Evolutionary conservation across 2,329 filamentous ascomycete genomes (phyloP).

Genomic region (Verticillium tricorpus): DNA sequence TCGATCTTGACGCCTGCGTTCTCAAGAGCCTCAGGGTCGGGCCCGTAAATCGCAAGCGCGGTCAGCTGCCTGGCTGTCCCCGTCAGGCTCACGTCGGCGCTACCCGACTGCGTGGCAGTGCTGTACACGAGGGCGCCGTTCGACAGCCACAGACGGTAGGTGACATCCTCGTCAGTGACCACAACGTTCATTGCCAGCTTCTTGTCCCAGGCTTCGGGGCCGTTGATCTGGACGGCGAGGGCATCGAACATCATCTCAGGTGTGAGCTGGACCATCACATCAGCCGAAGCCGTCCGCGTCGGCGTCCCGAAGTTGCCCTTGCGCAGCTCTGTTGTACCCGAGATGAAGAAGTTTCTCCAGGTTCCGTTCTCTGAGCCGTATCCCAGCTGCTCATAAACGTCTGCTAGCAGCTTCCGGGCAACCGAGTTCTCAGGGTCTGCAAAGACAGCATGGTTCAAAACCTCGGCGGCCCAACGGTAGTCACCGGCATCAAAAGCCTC

Average conservation of each 20-base stretch:
- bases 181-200: constrained; percentile 4
- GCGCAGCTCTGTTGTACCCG: background rate
- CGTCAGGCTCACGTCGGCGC: background rate
- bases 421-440: constrained; percentile 16
- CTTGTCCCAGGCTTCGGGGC: constrained; percentile 2
- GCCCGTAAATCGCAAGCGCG: constrained; percentile 2
- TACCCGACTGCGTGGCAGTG: background rate
- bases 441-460: constrained; percentile 29
- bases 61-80: constrained; percentile 1
- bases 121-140: constrained; percentile 6
- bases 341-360: constrained; percentile 31
- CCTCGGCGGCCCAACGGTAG: constrained; percentile 31
- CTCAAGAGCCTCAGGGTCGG: background rate
- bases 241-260: constrained; percentile 8
- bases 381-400: constrained; percentile 27
- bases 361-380: constrained; percentile 32
- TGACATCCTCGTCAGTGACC: background rate
- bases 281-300: constrained; percentile 2
- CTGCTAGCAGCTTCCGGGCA: constrained; percentile 19
- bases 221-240: constrained; percentile 6
- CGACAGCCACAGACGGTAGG: constrained; percentile 6
- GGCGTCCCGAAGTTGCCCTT: constrained; percentile 1
- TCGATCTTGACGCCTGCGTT: background rate
- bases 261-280: constrained; percentile 4
- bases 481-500: constrained; percentile 23